Base-by-base conservation (phyloP, 805 yeast species). In the Ogataea neopini region DNA sequence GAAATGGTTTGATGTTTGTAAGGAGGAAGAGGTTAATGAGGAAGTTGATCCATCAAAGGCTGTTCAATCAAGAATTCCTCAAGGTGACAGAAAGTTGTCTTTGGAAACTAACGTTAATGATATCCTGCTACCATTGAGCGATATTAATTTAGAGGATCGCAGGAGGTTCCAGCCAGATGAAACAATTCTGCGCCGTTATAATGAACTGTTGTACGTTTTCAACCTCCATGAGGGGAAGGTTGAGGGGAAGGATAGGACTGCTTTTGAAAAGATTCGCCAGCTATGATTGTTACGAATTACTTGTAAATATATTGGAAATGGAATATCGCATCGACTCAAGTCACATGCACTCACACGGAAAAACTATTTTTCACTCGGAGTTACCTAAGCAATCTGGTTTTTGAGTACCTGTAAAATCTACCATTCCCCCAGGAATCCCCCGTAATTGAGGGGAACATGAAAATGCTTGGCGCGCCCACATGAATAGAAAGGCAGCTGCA, bases 1-100 rank as follows among this genome's bases (percentile, higher is more conserved):
- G 29, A 53, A 57, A 17, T 64, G 68, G 64, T 66, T 54, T 40
- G 48, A 57, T 30, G 34, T 65, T 1, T 65, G 67, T 32, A 39
- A 54, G 1, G 36, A 54, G 19, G 55, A 50, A 1, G 55, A 58
- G n/a, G 60, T 63, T 11, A 44, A 48, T 8, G 23, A 43, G 6
- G 33, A 22, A 3, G 45, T 61, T 3, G 50, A 14, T 30, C 32
- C 33, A 9, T 43, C 30, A 6, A 37, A 19, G 26, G 47, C 17
- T 2, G 32, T 9, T 43, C 13, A 2, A 11, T 25, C 43, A 34
- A 49, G 35, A 47, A 35, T 36, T 7, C 48, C 43, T 5, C 40
- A 43, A 2, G 48, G 51, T 11, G 22, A 43, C n/a, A 43, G 51
- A 22, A 40, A 45, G 15, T 13, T 53, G n/a, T 22, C 44, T 1